A percentile compares a stretch with the other conserved stretches of the same genome.
Evolutionary conservation across 805 yeast species (phyloP).

Genomic region (Myxozyma melibiosi): DNA sequence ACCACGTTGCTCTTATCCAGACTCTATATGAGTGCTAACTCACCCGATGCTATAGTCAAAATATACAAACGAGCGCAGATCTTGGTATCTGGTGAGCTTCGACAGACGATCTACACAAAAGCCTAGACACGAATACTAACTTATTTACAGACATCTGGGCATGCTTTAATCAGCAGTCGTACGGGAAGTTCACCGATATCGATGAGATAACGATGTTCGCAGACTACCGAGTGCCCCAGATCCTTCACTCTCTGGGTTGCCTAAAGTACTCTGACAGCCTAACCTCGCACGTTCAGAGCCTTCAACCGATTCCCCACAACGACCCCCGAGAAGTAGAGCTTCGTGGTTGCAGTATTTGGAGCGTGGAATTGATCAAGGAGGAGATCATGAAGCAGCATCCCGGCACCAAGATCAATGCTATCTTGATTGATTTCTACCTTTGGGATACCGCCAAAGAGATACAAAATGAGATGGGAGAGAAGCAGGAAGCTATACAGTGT

Average conservation of each 20-base stretch:
- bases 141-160: slow-evolving; percentile 50
- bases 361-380: slow-evolving; percentile 44
- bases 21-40: background rate
- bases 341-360: slow-evolving; percentile 48
- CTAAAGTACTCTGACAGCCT: slow-evolving; percentile 41
- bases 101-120: no score
- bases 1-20: background rate
- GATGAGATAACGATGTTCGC: slow-evolving; percentile 50
- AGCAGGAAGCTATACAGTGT: slow-evolving; percentile 37
- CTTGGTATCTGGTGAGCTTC: slow-evolving; percentile 37
- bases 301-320: slow-evolving; percentile 39
- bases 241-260: slow-evolving; percentile 44
- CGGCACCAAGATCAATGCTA: slow-evolving; percentile 40
- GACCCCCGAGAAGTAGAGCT: slow-evolving; percentile 45
- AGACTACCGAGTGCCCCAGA: slow-evolving; percentile 52
- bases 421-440: slow-evolving; percentile 48
- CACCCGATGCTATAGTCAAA: slow-evolving; percentile 32
- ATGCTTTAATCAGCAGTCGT: slow-evolving; percentile 44
- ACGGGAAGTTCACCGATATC: slow-evolving; percentile 47
- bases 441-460: slow-evolving; percentile 50
- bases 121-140: background rate
- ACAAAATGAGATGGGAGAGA: slow-evolving; percentile 36
- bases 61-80: slow-evolving; percentile 50
- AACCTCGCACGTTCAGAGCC: slow-evolving; percentile 30
- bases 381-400: slow-evolving; percentile 36